A percentile compares a stretch with the other conserved stretches of the same genome.
phyloP scores from a whole-genome alignment of 2,329 filamentous ascomycete species.

The Colletotrichum sp. region DNA sequence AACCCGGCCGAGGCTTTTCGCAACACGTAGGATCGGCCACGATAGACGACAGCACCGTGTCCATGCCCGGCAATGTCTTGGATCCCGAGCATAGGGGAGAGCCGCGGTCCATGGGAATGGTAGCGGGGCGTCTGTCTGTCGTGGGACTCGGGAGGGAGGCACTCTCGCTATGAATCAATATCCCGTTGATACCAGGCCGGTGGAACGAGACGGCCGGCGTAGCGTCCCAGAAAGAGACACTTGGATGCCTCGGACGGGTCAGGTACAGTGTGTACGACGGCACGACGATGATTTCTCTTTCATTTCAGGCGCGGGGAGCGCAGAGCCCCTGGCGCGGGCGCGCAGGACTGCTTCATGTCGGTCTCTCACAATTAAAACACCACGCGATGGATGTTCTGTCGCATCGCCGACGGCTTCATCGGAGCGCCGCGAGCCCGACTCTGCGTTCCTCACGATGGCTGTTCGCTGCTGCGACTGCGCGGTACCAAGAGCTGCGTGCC shows the following conservation, averaged over 20 bases:
- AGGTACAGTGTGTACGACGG: background rate
- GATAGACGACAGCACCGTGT: background rate
- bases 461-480: background rate
- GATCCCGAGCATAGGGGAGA: background rate
- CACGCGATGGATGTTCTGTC: background rate
- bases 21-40: background rate
- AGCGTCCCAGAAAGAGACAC: conserved; percentile 1
- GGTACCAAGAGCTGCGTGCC: background rate
- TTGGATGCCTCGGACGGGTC: background rate
- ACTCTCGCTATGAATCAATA: background rate
- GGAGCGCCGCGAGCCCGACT: background rate
- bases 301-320: background rate
- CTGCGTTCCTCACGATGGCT: background rate
- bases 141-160: background rate
- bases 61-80: background rate
- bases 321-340: background rate
- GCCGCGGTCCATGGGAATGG: background rate
- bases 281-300: background rate
- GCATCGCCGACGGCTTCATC: background rate
- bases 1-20: background rate
- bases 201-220: conserved; percentile 5
- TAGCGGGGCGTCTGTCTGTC: background rate
- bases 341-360: background rate
- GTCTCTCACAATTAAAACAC: background rate
- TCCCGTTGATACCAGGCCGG: background rate